These are phyloP conservation scores for Fusarium neocosmosporiellum DNA, from an alignment of 2,329 filamentous ascomycete species.

Conservation along the genomic window DNA sequence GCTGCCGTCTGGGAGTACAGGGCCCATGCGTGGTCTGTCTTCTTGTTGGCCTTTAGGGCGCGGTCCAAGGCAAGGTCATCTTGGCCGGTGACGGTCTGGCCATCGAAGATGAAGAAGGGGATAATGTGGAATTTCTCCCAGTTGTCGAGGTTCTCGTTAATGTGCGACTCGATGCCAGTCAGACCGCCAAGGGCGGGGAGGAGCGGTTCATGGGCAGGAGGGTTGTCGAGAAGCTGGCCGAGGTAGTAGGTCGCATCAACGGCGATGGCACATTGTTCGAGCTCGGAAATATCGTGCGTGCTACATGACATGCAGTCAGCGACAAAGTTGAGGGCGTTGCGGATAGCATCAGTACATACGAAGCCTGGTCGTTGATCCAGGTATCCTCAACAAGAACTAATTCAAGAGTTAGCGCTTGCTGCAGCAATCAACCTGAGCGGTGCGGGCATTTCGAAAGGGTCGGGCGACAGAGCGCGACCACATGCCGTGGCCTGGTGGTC, in stretches of 20 bases:
- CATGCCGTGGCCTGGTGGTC: constrained; percentile 7
- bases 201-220: constrained; percentile 83
- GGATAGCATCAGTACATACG: constrained; percentile 42
- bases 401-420: constrained; percentile 33
- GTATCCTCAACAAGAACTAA: constrained; percentile 53
- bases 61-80: constrained; percentile 75
- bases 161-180: constrained; percentile 80
- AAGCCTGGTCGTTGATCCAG: constrained; percentile 54
- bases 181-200: constrained; percentile 90
- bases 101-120: constrained; percentile 94
- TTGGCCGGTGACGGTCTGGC: constrained; percentile 81
- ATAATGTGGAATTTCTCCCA: constrained; percentile 77
- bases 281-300: constrained; percentile 72
- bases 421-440: background rate
- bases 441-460: constrained; percentile 9
- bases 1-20: constrained; percentile 86
- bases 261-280: constrained; percentile 80
- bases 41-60: constrained; percentile 72
- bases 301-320: constrained; percentile 50
- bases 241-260: constrained; percentile 94
- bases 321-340: constrained; percentile 7
- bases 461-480: constrained; percentile 8
- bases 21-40: constrained; percentile 85
- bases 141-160: constrained; percentile 79
- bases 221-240: constrained; percentile 77